Evolutionary conservation across 2,329 filamentous ascomycete species (phyloP), one percentile per base, ranked within the genome.

Genomic region (Aspergillus terreus): DNA sequence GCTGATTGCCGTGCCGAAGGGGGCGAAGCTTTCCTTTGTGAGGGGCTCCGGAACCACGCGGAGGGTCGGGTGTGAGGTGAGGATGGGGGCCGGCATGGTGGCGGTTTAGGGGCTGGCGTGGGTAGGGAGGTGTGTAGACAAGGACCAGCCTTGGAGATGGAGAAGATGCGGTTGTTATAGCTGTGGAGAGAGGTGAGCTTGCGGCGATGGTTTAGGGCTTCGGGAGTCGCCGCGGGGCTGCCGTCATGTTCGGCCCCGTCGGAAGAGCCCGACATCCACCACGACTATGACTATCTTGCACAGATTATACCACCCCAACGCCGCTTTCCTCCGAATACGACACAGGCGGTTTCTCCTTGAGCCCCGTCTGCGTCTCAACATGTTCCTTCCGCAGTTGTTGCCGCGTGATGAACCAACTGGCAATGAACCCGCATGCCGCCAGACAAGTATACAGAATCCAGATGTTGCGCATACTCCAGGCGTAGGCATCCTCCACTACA

Each of bases 1-100:
- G 66, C 84, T 76, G 60, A 96, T 82, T 44, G 94, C 90, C 50
- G 88, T 86, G 67, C 94, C 94, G 71, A 95, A 99, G 41, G 82
- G 79, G 12, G 83, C 77, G 72, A 96, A 97, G 47, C 82, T 74
- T 4, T 78, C 74, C 43, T 82, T 80, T 7, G 84, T 87, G 47
- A 96, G 81, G n/a, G 83, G 82, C 59, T 80, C 75, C 7, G 87
- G 80, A 21, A 76, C 76, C 59, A 94, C 66, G 60, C 55, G 73
- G 66, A 61, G 63, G 67, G 56, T 68, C 51, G 61, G 74, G 59
- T 63, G 61, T 36, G 63, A 58, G 43, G 62, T 58, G 51, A 71
- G 68, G 33, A 58, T 67, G 21, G 67, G 66, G 27, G 65, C 56
- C 2, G 63, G 49, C 69, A 71, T 72, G 47, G 36, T 60, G 48